A percentile compares a stretch with the other conserved stretches of the same genome.
Evolutionary conservation across 306 rosid species (phyloP).

Genomic region (Begonia fuchsioides): DNA sequence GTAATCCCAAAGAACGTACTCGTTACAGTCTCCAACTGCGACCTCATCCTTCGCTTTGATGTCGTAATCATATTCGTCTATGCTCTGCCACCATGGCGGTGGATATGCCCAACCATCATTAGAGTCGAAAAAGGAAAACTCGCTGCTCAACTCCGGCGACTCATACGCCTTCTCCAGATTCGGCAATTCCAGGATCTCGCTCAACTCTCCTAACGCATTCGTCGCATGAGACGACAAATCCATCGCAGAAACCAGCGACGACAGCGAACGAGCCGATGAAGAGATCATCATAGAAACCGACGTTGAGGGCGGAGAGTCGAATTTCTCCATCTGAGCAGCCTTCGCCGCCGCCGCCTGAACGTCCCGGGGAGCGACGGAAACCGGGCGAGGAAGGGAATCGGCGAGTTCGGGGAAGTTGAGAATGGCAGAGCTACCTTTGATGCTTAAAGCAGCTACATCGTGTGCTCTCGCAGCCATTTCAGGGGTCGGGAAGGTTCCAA

Average conservation of each 20-base stretch:
- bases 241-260: slow-evolving; percentile 8
- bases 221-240: slow-evolving; percentile 16
- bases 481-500: slow-evolving; percentile 44
- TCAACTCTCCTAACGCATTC: slow-evolving; percentile 24
- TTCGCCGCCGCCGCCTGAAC: slow-evolving; percentile 53
- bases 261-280: slow-evolving; percentile 5
- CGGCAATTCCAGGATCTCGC: slow-evolving; percentile 37
- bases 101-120: slow-evolving; percentile 31
- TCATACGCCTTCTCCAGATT: slow-evolving; percentile 12
- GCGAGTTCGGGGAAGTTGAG: slow-evolving; percentile 53
- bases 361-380: slow-evolving; percentile 39
- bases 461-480: slow-evolving; percentile 74
- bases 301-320: slow-evolving; percentile 2
- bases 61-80: slow-evolving; percentile 14
- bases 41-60: slow-evolving; percentile 1
- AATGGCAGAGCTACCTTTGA: slow-evolving; percentile 43
- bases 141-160: slow-evolving; percentile 12
- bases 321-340: slow-evolving; percentile 41
- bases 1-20: too few species aligned
- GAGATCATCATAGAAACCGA: too few species aligned
- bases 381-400: slow-evolving; percentile 36
- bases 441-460: slow-evolving; percentile 52
- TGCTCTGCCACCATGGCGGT: slow-evolving; percentile 25
- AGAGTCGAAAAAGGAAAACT: slow-evolving; percentile 37
- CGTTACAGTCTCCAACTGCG: slow-evolving; percentile 8